Base-by-base conservation (phyloP, 2,329 filamentous ascomycete genomes). In the Hyphodiscus sp. region DNA sequence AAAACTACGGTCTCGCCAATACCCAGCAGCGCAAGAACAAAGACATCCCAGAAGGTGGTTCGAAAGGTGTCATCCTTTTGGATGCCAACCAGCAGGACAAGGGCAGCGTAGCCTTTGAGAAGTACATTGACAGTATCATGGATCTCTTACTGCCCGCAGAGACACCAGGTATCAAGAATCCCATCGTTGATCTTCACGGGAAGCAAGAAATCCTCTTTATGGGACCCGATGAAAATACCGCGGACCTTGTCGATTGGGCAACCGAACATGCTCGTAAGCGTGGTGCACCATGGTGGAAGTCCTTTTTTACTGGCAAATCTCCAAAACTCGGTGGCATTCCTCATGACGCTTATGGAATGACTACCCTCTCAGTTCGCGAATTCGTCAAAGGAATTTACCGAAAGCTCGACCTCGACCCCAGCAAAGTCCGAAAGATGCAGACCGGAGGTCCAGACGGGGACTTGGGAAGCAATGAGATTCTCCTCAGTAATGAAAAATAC, bases 1-100 rank as follows among this genome's bases (percentile, higher is more conserved):
- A 99, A 76, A 99, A 99, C 74, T 99, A 99, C 74, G 95, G 94
- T 59, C 81, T 99, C 57, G 92, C 94, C 61, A 97, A 95, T 73
- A 99, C 94, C 0, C 94, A 99, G 73, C 94, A 99, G 75, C 89
- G 94, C 68, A 99, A 99, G 82, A 99, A 99, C 80, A 99, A 99
- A 78, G 94, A 99, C 67, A 99, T 99, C 50, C 94, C 94, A 2
- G 94, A 99, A 75, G 94, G 94, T 60, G 94, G 94, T 52, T 95
- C 92, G 65, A 99, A 99, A 77, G 94, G 94, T 74, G 94, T 99
- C 54, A 92, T 99, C 56, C 80, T 99, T 46, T 83, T 99, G 42
- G 92, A 99, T 70, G 83, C 89, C 58, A 86, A 91, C 69, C 91
- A 96, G 73, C 94, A 99, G 73, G 90, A 96, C 71, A 95, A 92